Percentiles rank a stretch among this genome's conserved stretches.
These are phyloP conservation scores for Anacardium occidentale DNA, from an alignment of 345 rosid species.

Conservation along the genomic window DNA sequence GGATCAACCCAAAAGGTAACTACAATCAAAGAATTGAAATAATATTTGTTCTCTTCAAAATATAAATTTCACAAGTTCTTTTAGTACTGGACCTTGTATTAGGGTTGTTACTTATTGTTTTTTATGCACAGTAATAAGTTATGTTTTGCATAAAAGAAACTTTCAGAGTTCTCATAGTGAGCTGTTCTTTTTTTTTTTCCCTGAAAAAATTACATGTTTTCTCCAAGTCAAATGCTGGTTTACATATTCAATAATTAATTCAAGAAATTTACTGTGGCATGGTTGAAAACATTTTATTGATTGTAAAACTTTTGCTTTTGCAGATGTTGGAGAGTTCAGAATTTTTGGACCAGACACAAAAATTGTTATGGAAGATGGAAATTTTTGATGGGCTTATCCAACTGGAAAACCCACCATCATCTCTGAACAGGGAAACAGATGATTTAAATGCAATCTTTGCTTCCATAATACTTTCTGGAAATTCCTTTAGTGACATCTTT, in stretches of 20 bases:
- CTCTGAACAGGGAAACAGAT: conserved; percentile 37
- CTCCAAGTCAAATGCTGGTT: background rate
- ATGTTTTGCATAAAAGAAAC: background rate
- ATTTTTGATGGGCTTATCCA: conserved; percentile 24
- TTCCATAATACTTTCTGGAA: conserved; percentile 39
- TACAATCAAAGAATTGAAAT: conserved; percentile 1
- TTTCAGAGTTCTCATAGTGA: background rate
- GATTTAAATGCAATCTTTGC: conserved; percentile 59
- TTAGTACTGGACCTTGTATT: background rate
- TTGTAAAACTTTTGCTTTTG: conserved; percentile 19
- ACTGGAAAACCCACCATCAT: conserved; percentile 24
- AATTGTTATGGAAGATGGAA: conserved; percentile 38
- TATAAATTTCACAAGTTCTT: background rate
- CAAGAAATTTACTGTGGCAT: background rate
- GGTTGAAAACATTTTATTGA: conserved; percentile 8
- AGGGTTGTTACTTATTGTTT: background rate
- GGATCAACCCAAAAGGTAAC: conserved; percentile 85
- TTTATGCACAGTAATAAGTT: background rate
- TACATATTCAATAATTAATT: background rate
- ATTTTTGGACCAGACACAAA: conserved; percentile 54
- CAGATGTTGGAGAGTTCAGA: conserved; percentile 66
- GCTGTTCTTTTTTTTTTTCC: background rate
- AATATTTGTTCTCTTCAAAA: background rate
- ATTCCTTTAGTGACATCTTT: conserved; percentile 34
- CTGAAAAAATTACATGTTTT: background rate